Evolutionary conservation across 2,329 filamentous ascomycete species (phyloP).

Genomic region (Byssothecium circinans): DNA sequence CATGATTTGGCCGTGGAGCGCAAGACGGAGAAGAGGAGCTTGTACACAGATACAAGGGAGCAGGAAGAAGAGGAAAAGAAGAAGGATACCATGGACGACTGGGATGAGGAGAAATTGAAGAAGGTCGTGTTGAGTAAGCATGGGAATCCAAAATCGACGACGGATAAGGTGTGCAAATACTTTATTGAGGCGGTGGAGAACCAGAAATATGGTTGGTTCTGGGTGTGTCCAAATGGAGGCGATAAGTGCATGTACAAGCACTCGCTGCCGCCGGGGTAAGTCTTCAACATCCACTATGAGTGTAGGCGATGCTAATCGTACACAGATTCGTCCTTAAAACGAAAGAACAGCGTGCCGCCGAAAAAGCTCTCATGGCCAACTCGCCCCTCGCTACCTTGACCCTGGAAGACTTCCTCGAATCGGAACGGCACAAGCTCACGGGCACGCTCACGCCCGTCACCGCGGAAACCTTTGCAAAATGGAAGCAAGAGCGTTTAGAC

Average conservation of each 20-base stretch:
- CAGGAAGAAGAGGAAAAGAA: conserved; percentile 78
- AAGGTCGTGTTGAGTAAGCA: conserved; percentile 94
- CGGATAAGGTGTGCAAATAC: conserved; percentile 98
- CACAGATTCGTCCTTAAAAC: conserved; percentile 92
- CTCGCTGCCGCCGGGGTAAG: conserved; percentile 88
- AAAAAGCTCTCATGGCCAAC: conserved; percentile 96
- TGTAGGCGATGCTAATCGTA: conserved; percentile 11
- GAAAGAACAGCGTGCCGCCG: conserved; percentile 91
- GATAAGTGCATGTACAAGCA: conserved; percentile 99
- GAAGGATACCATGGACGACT: conserved; percentile 89
- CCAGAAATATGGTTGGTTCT: conserved; percentile 99
- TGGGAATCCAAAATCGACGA: conserved; percentile 91
- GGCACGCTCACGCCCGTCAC: conserved; percentile 92
- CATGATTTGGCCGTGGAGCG: conserved; percentile 88
- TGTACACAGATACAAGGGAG: conserved; percentile 83
- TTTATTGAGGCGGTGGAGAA: conserved; percentile 98
- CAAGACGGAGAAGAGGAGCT: conserved; percentile 86
- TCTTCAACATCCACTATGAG: conserved; percentile 25
- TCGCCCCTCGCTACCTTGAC: conserved; percentile 92
- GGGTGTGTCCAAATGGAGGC: conserved; percentile 93
- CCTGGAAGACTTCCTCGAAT: conserved; percentile 95
- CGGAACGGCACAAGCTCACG: conserved; percentile 91
- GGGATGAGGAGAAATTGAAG: conserved; percentile 95
- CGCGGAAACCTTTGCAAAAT: conserved; percentile 88
- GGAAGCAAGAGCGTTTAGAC: conserved; percentile 91